Evolutionary conservation across 2,329 filamentous ascomycete species (phyloP), one percentile per base, ranked within the genome.

Genomic region (Lachnellula hyalina): DNA sequence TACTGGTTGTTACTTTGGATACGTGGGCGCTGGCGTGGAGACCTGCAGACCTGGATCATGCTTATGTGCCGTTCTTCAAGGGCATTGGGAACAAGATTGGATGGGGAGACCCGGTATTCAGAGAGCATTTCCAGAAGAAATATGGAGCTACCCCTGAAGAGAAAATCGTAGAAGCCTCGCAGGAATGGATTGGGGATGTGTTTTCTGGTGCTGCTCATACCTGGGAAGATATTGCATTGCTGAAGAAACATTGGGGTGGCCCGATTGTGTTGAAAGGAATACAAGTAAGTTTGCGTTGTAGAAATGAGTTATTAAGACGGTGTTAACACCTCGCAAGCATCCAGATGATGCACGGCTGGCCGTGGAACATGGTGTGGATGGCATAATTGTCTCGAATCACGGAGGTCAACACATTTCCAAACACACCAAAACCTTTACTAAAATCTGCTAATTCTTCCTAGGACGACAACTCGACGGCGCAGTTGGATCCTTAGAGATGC

Each of bases 1-100:
- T 83, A 0, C 74, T 90, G 0, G 80, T 90, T 6, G 83, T 91
- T 0, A 91, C 88, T 0, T 74, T 90, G 0, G 87, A 91, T 68
- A 90, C 86, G 0, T 88, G 82, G 70, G 77, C 78, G 12, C 74
- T 90, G 36, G 80, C 79, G 0, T 91, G 86, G 86, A 75, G 87
- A 38, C 86, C 86, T 0, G 76, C 74, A 0, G 86, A 90, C 64
- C 76, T 90, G 4, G 85, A 89, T 59, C 76, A 77, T 14, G 80
- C 75, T 2, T 86, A 82, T 62, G 63, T 83, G 0, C 80, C 84
- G 0, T 87, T 88, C 59, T 70, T 83, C 28, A 75, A 72, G 40
- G 80, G 81, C 0, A 68, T 80, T 9, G 86, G 86, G 2, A 78
- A 81, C 49, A 74, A 79, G 45, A 76, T 85, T 2, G 86, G 85